Evolutionary conservation across 1,284 basidiomycete species (phyloP), one percentile per base, ranked within the genome.

Genomic region (Tilletia walkeri): DNA sequence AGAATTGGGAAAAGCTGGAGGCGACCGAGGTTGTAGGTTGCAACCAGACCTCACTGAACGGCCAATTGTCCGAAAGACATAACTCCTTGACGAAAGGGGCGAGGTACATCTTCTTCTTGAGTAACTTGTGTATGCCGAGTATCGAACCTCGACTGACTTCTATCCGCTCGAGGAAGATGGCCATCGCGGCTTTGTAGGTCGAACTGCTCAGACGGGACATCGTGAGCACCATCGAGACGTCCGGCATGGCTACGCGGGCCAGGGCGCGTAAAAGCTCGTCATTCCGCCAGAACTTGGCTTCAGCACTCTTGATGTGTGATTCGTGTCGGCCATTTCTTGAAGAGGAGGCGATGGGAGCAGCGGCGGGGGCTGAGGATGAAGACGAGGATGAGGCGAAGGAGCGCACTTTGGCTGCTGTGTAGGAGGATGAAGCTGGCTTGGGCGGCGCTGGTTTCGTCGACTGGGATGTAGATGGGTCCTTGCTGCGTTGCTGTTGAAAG

Each of bases 151-250:
- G 59, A 38, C 38, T 63, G 59, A 63, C 14, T 34, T 63, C 59
- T 10, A 63, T 38, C 3, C 59, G 59, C n/a, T 38, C 59, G 30
- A 63, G 36, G 34, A 38, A 41, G 59, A 63, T 36, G 59, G 59
- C 30, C 59, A 63, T 63, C 14, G 59, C 30, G 12, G 36, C 59
- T 7, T 63, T 12, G 59, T 63, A 63, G 6, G 34, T 18, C 4
- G 59, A 1, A 14, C 12, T 10, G 59, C 18, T 39, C 36, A 63
- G 14, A 12, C n/a, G 4, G 4, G 59, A 14, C 12, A 63, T 34
- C 16, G 34, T 39, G 34, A 38, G 59, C 3, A 63, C 36, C 10
- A 34, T 38, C 7, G 30, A 18, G 59, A 20, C n/a, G 30, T n/a
- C 36, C 34, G 59, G 59, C 36, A 38, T 39, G 34, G 12, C 12